Evolutionary conservation across 805 yeast species (phyloP).

Genomic region (Kluyveromyces siamensis): DNA sequence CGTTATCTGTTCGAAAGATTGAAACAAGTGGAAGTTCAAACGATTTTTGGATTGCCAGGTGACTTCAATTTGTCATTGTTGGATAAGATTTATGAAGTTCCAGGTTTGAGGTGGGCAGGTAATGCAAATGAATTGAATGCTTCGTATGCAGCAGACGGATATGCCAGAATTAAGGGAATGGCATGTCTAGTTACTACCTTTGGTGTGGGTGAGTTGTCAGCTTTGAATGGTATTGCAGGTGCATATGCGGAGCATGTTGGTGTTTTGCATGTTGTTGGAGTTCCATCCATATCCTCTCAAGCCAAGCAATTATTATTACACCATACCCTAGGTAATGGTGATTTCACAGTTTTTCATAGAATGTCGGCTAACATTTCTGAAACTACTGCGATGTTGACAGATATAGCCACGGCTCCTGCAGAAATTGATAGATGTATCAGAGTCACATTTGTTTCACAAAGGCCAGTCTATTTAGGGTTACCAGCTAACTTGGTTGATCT

Average conservation of each 20-base stretch:
- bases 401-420: constrained; percentile 54
- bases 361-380: constrained; percentile 69
- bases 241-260: constrained; percentile 87
- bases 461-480: constrained; percentile 76
- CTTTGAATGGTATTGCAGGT: constrained; percentile 82
- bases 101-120: constrained; percentile 80
- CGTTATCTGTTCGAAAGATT: constrained; percentile 71
- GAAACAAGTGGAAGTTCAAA: constrained; percentile 58
- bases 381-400: constrained; percentile 56
- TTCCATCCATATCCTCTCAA: constrained; percentile 69
- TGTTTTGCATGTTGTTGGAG: constrained; percentile 75
- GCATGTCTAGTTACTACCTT: constrained; percentile 73
- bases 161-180: constrained; percentile 71
- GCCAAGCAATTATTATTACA: constrained; percentile 65
- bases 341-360: constrained; percentile 66
- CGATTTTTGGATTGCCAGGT: constrained; percentile 76
- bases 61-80: constrained; percentile 68
- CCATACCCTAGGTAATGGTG: constrained; percentile 80
- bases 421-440: constrained; percentile 68
- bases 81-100: constrained; percentile 66
- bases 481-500: constrained; percentile 76
- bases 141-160: constrained; percentile 84
- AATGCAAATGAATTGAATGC: constrained; percentile 87
- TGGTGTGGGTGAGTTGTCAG: constrained; percentile 85
- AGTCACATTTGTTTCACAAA: constrained; percentile 59